Percentiles rank a stretch among this genome's conserved stretches.
phyloP scores from a whole-genome alignment of 176 grass and related monocot genomes.

The Oryza meyeriana region DNA sequence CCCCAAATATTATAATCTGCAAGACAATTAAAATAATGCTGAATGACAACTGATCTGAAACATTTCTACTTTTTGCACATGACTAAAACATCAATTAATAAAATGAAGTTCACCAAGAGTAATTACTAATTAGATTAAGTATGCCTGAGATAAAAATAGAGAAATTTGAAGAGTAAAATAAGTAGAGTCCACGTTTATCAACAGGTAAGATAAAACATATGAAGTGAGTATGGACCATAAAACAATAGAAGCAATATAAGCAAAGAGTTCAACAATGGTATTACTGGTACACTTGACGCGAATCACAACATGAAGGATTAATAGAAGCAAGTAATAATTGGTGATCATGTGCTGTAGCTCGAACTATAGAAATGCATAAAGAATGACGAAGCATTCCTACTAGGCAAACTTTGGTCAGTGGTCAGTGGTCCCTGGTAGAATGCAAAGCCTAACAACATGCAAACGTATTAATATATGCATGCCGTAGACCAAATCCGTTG shows the following conservation, averaged over 20 bases:
- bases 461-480: slow-evolving; percentile 29
- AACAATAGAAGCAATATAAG: background rate
- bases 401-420: background rate
- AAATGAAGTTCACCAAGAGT: slow-evolving; percentile 5
- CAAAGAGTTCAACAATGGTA: background rate
- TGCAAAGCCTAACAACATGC: background rate
- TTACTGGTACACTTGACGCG: background rate
- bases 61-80: background rate
- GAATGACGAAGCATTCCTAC: slow-evolving; percentile 7
- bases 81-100: slow-evolving; percentile 9
- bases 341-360: slow-evolving; percentile 24
- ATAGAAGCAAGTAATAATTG: slow-evolving; percentile 21
- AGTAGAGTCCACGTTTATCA: background rate
- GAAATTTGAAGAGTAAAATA: background rate
- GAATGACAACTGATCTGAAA: slow-evolving; percentile 25
- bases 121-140: slow-evolving; percentile 3
- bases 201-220: background rate
- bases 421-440: slow-evolving; percentile 2
- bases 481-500: slow-evolving; percentile 36
- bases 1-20: slow-evolving; percentile 95
- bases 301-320: background rate
- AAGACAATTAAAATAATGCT: slow-evolving; percentile 28
- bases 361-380: slow-evolving; percentile 11
- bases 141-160: background rate
- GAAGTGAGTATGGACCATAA: background rate